A percentile compares a stretch with the other conserved stretches of the same genome.
These are phyloP conservation scores for Lupinus albus DNA, from an alignment of 306 rosid species.

Conservation along the genomic window DNA sequence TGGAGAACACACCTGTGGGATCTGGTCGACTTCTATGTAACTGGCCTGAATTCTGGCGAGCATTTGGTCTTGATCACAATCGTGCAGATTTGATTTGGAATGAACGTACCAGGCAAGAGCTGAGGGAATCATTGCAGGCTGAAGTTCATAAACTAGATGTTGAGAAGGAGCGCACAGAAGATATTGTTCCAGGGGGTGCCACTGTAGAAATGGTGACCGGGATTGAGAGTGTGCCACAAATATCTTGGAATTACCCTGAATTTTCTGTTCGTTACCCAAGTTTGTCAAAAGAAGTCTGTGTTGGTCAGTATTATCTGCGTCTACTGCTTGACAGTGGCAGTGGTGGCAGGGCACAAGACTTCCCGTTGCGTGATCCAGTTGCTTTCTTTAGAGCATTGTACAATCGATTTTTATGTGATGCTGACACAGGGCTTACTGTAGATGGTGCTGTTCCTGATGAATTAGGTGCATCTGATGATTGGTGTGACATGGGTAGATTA, in stretches of 20 bases:
- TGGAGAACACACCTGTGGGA: constrained; percentile 95
- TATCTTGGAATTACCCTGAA: constrained; percentile 98
- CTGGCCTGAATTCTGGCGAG: constrained; percentile 99
- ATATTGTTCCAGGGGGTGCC: constrained; percentile 86
- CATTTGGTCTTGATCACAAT: constrained; percentile 96
- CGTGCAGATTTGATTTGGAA: constrained; percentile 99
- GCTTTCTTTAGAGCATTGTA: constrained; percentile 95
- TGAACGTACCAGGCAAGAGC: constrained; percentile 97
- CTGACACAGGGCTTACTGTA: constrained; percentile 94
- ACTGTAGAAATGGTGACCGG: constrained; percentile 59
- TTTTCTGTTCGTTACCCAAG: constrained; percentile 88
- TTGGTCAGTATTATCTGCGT: constrained; percentile 96
- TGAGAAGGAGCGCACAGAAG: constrained; percentile 98
- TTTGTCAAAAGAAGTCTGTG: constrained; percentile 98
- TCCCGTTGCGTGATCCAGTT: constrained; percentile 95
- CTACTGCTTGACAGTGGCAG: constrained; percentile 96
- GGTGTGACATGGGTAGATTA: constrained; percentile 98
- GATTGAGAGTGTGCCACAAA: constrained; percentile 72
- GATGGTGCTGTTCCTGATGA: constrained; percentile 99
- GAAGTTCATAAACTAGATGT: constrained; percentile 98
- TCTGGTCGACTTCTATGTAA: constrained; percentile 94
- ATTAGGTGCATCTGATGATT: constrained; percentile 98
- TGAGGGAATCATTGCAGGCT: constrained; percentile 91
- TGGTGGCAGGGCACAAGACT: constrained; percentile 88
- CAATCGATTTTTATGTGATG: constrained; percentile 95